Base-by-base conservation (phyloP, 805 yeast genomes). In the Citeromyces matritensis region DNA sequence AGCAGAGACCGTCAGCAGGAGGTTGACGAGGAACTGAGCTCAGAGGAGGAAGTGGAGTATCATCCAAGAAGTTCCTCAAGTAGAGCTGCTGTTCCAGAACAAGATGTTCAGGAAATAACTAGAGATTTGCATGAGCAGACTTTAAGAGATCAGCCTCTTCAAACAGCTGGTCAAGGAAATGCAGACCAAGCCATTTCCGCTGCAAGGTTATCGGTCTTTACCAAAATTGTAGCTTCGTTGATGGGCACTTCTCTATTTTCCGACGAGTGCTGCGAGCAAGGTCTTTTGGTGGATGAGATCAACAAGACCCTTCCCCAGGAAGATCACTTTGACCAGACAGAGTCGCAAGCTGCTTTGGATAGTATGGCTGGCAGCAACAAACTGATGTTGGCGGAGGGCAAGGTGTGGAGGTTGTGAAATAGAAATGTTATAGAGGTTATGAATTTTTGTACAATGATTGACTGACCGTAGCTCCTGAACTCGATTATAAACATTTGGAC, bases 381-480 rank as follows among this genome's bases (percentile, higher is more conserved):
- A 27, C 36, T 69, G 30, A 61, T 66, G 69, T 43, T 58, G 14
- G 56, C 67, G 7, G 73, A 63, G 17, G 65, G 57, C 19, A 56
- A 56, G 37, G 59, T 68, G 13, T 67, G 66, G 64, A 59, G 58
- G 44, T 59, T 65, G 27, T 55, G 35, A 33, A 30, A 11, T 31
- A 33, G 30, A 21, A 21, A 29, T 14, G 8, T 10, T 27, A 27
- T 30, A 14, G n/a, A 26, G 30, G 25, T 30, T 17, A 15, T 31
- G 13, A 15, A n/a, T 24, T 27, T 30, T 31, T 31, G 23, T 14
- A 10, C 12, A 30, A 11, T 27, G 21, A 15, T 33, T 15, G 13
- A n/a, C n/a, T n/a, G n/a, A n/a, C n/a, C n/a, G n/a, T n/a, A n/a
- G n/a, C n/a, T n/a, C n/a, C n/a, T n/a, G n/a, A n/a, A n/a, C n/a